Percentiles rank a stretch among this genome's conserved stretches.
phyloP scores from a whole-genome alignment of 257 asterid species.

The Ehretia macrophylla region DNA sequence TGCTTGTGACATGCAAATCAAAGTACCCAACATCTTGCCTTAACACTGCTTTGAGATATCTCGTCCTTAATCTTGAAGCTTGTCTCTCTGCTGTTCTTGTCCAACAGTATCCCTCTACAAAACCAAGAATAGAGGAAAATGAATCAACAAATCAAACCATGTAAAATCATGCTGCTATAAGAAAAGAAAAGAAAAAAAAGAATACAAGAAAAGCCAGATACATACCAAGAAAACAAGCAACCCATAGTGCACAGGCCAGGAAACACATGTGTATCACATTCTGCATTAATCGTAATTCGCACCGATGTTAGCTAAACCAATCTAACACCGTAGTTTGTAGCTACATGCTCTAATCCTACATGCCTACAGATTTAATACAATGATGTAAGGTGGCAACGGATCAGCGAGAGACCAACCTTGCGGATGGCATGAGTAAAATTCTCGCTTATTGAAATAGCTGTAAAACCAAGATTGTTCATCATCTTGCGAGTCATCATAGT shows the following conservation, averaged over 20 bases:
- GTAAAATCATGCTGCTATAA: not conserved
- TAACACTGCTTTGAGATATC: conserved; percentile 76
- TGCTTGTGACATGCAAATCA: conserved; percentile 78
- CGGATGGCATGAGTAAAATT: conserved; percentile 37
- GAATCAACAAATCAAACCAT: not conserved
- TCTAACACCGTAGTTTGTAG: too few relatives aligned
- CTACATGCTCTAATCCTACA: too few relatives aligned
- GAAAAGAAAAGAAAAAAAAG: too few relatives aligned
- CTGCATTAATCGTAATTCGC: conserved; percentile 33
- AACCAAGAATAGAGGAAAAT: not conserved
- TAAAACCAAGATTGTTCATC: conserved; percentile 57
- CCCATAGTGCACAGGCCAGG: conserved; percentile 74
- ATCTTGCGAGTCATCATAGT: conserved; percentile 55
- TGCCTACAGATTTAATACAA: too few relatives aligned
- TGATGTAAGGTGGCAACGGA: not conserved
- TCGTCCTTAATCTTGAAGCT: conserved; percentile 64
- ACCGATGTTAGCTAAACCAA: too few relatives aligned
- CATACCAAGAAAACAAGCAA: conserved; percentile 76
- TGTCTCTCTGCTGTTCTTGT: conserved; percentile 94
- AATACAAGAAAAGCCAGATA: too few relatives aligned
- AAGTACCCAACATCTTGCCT: conserved; percentile 96
- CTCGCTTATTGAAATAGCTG: conserved; percentile 13
- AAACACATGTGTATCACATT: conserved; percentile 67
- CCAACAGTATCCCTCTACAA: conserved; percentile 92
- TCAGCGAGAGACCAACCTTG: conserved; percentile 32